A percentile compares a stretch with the other conserved stretches of the same genome.
phyloP scores from a whole-genome alignment of 176 grass and related monocot species.

The Oryza officinalis region DNA sequence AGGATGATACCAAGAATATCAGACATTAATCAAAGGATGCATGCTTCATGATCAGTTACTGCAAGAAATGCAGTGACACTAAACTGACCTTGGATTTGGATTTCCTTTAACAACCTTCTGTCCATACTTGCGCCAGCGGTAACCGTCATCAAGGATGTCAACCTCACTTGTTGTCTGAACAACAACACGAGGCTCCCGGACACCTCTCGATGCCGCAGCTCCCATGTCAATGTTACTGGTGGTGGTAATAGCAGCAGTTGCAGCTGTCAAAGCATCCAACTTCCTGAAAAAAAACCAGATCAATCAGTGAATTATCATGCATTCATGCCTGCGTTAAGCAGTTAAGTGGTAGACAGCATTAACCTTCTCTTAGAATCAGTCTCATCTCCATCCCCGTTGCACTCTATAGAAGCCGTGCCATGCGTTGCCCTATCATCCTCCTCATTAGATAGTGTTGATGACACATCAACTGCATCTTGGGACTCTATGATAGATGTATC shows the following conservation, averaged over 20 bases:
- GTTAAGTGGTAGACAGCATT: neutral
- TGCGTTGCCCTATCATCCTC: conserved; percentile 73
- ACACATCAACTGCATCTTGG: conserved; percentile 66
- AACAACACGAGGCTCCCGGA: conserved; percentile 90
- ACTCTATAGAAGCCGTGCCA: conserved; percentile 51
- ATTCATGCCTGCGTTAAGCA: neutral
- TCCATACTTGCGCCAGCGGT: conserved; percentile 98
- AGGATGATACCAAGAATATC: neutral
- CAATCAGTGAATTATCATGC: conserved; percentile 24
- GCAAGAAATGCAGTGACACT: neutral
- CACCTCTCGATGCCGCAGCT: conserved; percentile 69
- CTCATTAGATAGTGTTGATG: conserved; percentile 79
- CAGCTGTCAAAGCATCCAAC: conserved; percentile 56
- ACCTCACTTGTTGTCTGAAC: conserved; percentile 99
- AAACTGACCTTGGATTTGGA: conserved; percentile 88
- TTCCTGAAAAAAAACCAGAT: conserved; percentile 62
- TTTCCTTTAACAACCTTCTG: conserved; percentile 99
- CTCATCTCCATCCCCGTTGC: conserved; percentile 73
- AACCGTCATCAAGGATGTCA: conserved; percentile 96
- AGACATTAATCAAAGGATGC: neutral
- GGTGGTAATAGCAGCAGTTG: conserved; percentile 25
- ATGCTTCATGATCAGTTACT: neutral
- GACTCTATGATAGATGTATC: conserved; percentile 50
- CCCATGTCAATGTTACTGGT: conserved; percentile 75
- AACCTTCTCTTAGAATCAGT: conserved; percentile 96